These are phyloP conservation scores for Ceratobasidium sp. DNA, from an alignment of 1,284 basidiomycete species.

Conservation along the genomic window DNA sequence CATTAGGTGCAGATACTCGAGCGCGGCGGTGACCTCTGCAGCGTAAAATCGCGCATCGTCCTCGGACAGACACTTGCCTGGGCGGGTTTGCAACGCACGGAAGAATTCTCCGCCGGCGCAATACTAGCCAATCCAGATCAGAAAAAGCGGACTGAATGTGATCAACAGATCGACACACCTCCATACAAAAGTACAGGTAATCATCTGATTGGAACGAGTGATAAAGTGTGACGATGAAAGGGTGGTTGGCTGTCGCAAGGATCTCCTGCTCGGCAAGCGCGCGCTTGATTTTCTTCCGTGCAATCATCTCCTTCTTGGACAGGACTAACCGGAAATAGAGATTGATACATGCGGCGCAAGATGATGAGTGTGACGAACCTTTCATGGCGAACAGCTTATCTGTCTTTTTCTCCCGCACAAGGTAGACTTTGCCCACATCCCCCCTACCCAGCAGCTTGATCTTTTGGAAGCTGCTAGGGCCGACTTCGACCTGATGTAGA, in stretches of 20 bases:
- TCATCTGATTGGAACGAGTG: constrained; percentile 98
- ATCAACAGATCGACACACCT: constrained; percentile 48
- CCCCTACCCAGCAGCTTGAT: constrained; percentile 95
- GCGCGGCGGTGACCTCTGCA: constrained; percentile 95
- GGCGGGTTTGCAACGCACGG: constrained; percentile 91
- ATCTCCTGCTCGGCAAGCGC: constrained; percentile 97
- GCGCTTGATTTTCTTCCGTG: constrained; percentile 97
- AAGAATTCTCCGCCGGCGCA: constrained; percentile 99
- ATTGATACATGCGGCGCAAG: constrained; percentile 5
- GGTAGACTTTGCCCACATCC: constrained; percentile 95
- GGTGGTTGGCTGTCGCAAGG: constrained; percentile 93
- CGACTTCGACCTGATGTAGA: constrained; percentile 78
- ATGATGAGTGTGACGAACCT: constrained; percentile 59
- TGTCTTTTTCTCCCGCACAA: constrained; percentile 95
- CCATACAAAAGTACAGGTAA: constrained; percentile 97
- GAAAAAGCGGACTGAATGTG: neutral
- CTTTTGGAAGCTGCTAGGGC: constrained; percentile 90
- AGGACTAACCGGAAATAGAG: constrained; percentile 65
- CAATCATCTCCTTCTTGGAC: constrained; percentile 98
- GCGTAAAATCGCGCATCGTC: constrained; percentile 98
- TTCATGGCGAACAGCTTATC: constrained; percentile 96
- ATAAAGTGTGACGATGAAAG: constrained; percentile 96
- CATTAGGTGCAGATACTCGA: constrained; percentile 98
- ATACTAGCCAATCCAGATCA: constrained; percentile 58
- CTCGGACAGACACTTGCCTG: constrained; percentile 94